phyloP scores from a whole-genome alignment of 129 eudicot species.

The Lactuca saligna region DNA sequence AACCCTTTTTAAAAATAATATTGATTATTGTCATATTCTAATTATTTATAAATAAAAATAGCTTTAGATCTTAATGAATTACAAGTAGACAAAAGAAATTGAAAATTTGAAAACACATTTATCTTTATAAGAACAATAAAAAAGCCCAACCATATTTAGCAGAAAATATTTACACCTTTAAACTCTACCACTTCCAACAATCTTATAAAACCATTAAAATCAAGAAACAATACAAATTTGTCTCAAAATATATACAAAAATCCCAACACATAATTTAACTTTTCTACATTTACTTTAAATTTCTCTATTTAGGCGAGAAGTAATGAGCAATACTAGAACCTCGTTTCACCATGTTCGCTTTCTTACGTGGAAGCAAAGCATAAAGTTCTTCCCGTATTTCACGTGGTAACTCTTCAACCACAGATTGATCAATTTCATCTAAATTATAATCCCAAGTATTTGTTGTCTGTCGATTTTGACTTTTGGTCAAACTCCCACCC shows the following conservation, averaged over 20 bases:
- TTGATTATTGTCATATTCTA: too few species aligned
- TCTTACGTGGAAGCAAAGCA: slow-evolving; percentile 61
- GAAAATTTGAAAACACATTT: too few species aligned
- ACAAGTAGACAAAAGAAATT: too few species aligned
- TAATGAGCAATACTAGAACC: slow-evolving; percentile 71
- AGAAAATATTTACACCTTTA: background rate
- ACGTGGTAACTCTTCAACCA: slow-evolving; percentile 66
- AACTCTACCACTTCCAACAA: background rate
- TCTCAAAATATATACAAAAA: background rate
- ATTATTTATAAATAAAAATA: too few species aligned
- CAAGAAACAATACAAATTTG: background rate
- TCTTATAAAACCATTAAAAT: too few species aligned
- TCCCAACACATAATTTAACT: background rate
- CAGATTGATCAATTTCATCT: slow-evolving; percentile 77
- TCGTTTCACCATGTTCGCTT: slow-evolving; percentile 43
- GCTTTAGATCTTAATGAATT: too few species aligned
- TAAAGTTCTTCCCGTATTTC: slow-evolving; percentile 76
- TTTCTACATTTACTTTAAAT: background rate
- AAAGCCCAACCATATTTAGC: too few species aligned
- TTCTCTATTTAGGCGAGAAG: slow-evolving; percentile 48
- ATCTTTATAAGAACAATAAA: too few species aligned
- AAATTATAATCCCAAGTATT: slow-evolving; percentile 61
- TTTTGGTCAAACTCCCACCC: slow-evolving; percentile 17
- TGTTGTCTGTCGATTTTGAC: slow-evolving; percentile 23
- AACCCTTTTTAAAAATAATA: too few species aligned